Evolutionary conservation across 441 rosid genomes (phyloP).

Genomic region (Mallotus repandus): DNA sequence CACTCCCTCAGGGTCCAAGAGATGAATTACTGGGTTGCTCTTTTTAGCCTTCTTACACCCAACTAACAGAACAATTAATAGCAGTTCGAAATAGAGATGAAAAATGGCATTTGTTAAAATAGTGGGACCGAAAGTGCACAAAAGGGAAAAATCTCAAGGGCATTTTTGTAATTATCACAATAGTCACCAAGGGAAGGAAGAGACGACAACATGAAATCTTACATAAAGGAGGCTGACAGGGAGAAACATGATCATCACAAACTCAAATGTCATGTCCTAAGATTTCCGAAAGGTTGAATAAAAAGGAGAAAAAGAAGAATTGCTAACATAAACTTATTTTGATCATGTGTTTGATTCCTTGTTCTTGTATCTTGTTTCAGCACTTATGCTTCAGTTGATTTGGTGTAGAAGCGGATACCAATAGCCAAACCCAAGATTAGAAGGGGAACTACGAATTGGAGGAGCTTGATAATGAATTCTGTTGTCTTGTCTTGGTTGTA

Average conservation of each 20-base stretch:
- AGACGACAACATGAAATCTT: constrained; percentile 13
- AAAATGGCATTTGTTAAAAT: too few relatives aligned
- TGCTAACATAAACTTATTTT: constrained; percentile 27
- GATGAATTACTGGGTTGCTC: too few relatives aligned
- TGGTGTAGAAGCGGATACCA: constrained; percentile 73
- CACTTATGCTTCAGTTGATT: constrained; percentile 46
- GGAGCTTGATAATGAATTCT: constrained; percentile 63
- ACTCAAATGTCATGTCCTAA: constrained; percentile 19
- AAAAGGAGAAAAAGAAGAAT: background rate
- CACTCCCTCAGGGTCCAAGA: too few relatives aligned
- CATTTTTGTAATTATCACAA: background rate
- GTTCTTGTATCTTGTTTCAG: constrained; percentile 17
- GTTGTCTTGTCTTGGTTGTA: constrained; percentile 75
- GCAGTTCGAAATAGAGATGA: too few relatives aligned
- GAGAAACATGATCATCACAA: constrained; percentile 23
- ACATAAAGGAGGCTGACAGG: constrained; percentile 1
- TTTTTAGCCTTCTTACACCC: too few relatives aligned
- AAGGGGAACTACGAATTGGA: constrained; percentile 86
- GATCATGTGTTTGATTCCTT: constrained; percentile 9
- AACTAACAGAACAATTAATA: too few relatives aligned
- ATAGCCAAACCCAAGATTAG: constrained; percentile 85
- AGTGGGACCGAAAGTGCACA: too few relatives aligned
- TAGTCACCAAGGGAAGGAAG: background rate
- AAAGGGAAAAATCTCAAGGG: too few relatives aligned
- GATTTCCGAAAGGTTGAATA: background rate